Conservation (phyloP, 352 stramenopile genomes). For the Saprolegnia parasitica region DNA sequence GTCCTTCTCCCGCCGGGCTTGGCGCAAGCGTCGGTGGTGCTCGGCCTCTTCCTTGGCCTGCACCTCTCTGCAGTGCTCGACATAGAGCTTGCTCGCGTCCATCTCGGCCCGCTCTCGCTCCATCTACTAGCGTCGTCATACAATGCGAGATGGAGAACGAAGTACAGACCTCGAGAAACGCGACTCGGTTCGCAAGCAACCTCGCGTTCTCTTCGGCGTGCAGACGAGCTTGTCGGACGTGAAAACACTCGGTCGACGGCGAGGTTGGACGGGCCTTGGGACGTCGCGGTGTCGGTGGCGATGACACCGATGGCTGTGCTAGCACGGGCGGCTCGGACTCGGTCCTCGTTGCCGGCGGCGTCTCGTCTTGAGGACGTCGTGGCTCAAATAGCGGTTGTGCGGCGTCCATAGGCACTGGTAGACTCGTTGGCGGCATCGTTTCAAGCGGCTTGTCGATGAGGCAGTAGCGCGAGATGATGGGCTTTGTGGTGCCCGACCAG, state of each 20-base stretch:
- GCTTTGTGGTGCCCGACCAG: not conserved
- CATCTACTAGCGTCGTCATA: constrained; percentile 2
- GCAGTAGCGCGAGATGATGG: not conserved
- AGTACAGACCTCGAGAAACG: constrained; percentile 7
- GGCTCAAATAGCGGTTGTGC: too few relatives aligned
- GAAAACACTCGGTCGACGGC: not conserved
- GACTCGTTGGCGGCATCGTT: too few relatives aligned
- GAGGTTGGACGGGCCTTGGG: not conserved
- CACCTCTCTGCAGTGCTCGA: constrained; percentile 13
- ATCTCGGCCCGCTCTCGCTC: not conserved
- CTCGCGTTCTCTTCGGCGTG: constrained; percentile 9
- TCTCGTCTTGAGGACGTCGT: too few relatives aligned
- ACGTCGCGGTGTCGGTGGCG: too few relatives aligned
- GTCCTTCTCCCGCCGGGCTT: not conserved
- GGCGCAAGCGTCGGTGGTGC: not conserved
- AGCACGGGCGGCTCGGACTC: not conserved
- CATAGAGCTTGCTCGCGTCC: constrained; percentile 6
- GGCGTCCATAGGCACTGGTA: too few relatives aligned
- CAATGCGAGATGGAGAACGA: not conserved
- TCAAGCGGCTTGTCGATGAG: constrained; percentile 4
- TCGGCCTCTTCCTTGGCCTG: constrained; percentile 15
- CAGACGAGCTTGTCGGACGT: constrained; percentile 7
- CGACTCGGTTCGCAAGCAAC: constrained; percentile 5
- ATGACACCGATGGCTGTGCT: not conserved
- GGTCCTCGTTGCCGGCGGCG: too few relatives aligned